These are phyloP conservation scores for Gentiana dahurica DNA, from an alignment of 257 asterid genomes.

Conservation along the genomic window DNA sequence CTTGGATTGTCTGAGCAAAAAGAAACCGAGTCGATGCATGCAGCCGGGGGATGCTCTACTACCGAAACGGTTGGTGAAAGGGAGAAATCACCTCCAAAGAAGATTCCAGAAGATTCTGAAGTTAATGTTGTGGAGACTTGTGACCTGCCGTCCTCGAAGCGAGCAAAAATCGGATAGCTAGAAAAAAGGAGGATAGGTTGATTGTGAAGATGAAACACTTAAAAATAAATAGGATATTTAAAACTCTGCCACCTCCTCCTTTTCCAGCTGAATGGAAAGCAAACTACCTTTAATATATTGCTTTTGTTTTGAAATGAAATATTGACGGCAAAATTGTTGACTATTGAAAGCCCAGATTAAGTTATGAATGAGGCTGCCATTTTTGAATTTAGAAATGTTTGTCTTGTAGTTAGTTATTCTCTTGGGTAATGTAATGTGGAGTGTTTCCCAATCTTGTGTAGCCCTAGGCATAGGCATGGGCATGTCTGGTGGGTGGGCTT, in stretches of 20 bases:
- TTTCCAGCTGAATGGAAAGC: no score
- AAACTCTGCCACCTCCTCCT: conserved; percentile 1
- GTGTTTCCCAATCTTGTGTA: no score
- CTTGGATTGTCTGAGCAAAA: conserved; percentile 13
- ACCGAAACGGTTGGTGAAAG: conserved; percentile 25
- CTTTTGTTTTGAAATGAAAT: no score
- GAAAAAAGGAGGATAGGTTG: no score
- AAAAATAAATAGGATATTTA: background rate
- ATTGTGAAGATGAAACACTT: background rate
- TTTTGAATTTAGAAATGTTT: background rate
- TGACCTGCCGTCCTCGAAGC: conserved; percentile 48
- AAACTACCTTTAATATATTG: no score
- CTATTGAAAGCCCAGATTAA: background rate
- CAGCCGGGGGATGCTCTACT: conserved; percentile 10
- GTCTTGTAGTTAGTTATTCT: no score
- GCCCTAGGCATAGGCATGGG: no score
- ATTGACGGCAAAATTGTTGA: background rate
- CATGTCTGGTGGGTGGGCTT: no score
- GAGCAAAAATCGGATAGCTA: conserved; percentile 33
- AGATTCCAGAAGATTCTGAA: conserved; percentile 19
- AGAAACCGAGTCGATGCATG: conserved; percentile 8
- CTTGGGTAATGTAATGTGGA: no score
- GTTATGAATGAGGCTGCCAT: conserved; percentile 1
- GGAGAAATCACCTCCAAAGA: conserved; percentile 23
- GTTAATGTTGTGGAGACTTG: conserved; percentile 16